phyloP scores from a whole-genome alignment of 108 stramenopile genomes.

The Pelagomonas calceolata region DNA sequence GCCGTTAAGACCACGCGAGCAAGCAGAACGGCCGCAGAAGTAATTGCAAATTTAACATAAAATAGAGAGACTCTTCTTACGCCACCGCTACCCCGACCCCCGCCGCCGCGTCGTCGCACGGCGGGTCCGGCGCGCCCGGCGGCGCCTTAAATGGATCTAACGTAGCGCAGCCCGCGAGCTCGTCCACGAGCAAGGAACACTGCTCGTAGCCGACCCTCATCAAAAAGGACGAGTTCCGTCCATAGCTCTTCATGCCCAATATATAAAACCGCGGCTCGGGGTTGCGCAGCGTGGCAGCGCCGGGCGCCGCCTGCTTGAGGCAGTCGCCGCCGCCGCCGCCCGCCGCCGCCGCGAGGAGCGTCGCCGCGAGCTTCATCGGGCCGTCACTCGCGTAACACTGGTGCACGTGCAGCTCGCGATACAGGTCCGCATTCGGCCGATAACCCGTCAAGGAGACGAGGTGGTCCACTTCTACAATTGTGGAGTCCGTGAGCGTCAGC shows the following conservation, averaged over 20 bases:
- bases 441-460: conserved; percentile 1
- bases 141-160: too few species aligned
- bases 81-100: too few species aligned
- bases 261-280: conserved; percentile 7
- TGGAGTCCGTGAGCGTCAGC: background rate
- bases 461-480: too few species aligned
- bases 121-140: too few species aligned
- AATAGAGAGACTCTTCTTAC: too few species aligned
- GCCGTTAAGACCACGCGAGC: too few species aligned
- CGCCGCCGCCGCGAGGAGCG: background rate
- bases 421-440: background rate
- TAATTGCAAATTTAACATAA: too few species aligned
- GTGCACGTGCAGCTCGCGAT: conserved; percentile 10
- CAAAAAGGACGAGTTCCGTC: conserved; percentile 4
- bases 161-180: background rate
- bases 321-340: conserved; percentile 16
- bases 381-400: conserved; percentile 11
- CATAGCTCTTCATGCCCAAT: conserved; percentile 15
- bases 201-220: conserved; percentile 11
- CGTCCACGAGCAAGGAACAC: background rate
- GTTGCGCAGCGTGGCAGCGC: background rate
- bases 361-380: conserved; percentile 15
- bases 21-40: too few species aligned
- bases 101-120: too few species aligned
- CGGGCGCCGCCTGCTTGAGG: conserved; percentile 3